phyloP scores from a whole-genome alignment of 192 early-diverging fungal species.

The Rhizophagus clarus region DNA sequence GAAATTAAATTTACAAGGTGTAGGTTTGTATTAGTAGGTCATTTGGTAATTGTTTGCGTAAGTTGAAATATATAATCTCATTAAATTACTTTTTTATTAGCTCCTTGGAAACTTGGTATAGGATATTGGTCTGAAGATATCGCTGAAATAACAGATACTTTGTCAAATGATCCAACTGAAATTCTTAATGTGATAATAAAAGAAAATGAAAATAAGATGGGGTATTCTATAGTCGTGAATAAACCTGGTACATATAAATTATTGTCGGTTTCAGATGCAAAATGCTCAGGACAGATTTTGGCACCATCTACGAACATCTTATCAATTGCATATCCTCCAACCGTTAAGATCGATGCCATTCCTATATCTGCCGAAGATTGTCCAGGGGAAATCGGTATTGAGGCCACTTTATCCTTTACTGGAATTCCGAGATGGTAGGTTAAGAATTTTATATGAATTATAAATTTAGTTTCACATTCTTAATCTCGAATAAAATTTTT shows the following conservation, averaged over 20 bases:
- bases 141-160: background rate
- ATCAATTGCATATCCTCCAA: constrained; percentile 7
- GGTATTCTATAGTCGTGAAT: constrained; percentile 28
- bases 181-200: background rate
- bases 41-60: background rate
- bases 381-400: constrained; percentile 29
- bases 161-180: background rate
- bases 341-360: constrained; percentile 23
- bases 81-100: background rate
- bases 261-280: constrained; percentile 36
- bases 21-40: constrained; percentile 4
- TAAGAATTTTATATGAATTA: background rate
- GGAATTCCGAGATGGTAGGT: constrained; percentile 29
- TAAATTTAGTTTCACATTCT: background rate
- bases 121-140: constrained; percentile 33
- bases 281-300: constrained; percentile 35
- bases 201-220: background rate
- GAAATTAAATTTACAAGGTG: background rate
- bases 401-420: constrained; percentile 26
- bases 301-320: constrained; percentile 15
- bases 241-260: constrained; percentile 42
- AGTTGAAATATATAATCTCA: background rate
- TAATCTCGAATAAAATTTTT: background rate
- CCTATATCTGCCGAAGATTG: constrained; percentile 32
- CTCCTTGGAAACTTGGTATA: constrained; percentile 16